phyloP scores from a whole-genome alignment of 768 basidiomycete species.

The Fistulinella prunicolor region DNA sequence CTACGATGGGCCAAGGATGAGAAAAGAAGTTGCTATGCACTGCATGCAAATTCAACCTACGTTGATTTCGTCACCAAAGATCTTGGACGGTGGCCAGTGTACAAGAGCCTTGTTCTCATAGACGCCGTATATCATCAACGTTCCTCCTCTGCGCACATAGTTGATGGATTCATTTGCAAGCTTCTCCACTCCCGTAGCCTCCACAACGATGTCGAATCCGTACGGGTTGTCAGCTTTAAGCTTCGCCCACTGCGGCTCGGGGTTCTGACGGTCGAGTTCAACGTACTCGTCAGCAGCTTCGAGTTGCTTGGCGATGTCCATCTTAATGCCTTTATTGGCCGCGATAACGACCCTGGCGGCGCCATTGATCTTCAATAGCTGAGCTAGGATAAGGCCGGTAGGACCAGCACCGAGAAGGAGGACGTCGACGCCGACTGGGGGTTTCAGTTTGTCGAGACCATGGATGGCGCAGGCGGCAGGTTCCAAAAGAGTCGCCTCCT shows the following conservation, averaged over 20 bases:
- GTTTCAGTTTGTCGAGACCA: constrained; percentile 83
- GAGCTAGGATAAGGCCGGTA: constrained; percentile 86
- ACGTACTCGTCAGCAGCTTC: constrained; percentile 83
- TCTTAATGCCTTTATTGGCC: constrained; percentile 89
- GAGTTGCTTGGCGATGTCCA: constrained; percentile 77
- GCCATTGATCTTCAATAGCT: constrained; percentile 84
- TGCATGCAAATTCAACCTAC: constrained; percentile 30
- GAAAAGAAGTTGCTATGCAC: background rate
- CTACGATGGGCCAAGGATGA: constrained; percentile 35
- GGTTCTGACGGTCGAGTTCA: constrained; percentile 74
- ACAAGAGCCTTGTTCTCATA: constrained; percentile 84
- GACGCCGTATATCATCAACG: constrained; percentile 86
- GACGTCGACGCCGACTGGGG: constrained; percentile 80
- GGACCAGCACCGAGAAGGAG: constrained; percentile 89
- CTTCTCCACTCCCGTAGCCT: constrained; percentile 81
- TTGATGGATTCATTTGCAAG: constrained; percentile 87
- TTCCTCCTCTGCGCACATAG: constrained; percentile 83
- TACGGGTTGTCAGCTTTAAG: constrained; percentile 80
- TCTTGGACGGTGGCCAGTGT: constrained; percentile 84
- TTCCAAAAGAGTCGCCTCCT: constrained; percentile 85
- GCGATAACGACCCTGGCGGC: constrained; percentile 79
- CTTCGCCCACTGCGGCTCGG: constrained; percentile 75
- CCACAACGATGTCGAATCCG: constrained; percentile 85
- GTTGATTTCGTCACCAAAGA: constrained; percentile 69
- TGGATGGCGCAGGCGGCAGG: constrained; percentile 91